Conservation (phyloP, 768 basidiomycete species). For the Boletus speciosus region DNA sequence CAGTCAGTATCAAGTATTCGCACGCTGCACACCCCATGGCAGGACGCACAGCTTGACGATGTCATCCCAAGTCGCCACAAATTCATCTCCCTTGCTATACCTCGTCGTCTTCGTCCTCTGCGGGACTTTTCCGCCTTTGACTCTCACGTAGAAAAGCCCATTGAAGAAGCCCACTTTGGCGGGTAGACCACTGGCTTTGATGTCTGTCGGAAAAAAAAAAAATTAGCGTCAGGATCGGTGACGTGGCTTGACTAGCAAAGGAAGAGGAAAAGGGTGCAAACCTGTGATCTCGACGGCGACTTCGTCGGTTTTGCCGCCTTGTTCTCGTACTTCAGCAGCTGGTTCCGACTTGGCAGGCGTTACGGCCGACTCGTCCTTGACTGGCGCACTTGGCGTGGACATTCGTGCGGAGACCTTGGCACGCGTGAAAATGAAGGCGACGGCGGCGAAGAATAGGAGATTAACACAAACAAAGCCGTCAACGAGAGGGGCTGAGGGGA, state of each 20-base stretch:
- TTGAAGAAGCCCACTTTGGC: constrained; percentile 30
- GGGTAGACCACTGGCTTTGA: constrained; percentile 34
- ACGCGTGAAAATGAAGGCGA: not conserved
- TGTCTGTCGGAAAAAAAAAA: constrained; percentile 16
- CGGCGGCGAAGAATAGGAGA: not conserved
- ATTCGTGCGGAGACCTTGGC: not conserved
- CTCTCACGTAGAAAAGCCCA: constrained; percentile 26
- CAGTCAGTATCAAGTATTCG: not conserved
- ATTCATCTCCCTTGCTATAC: constrained; percentile 25
- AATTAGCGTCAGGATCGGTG: not conserved
- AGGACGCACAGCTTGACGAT: constrained; percentile 25
- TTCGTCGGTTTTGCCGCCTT: constrained; percentile 10
- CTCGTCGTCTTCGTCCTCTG: constrained; percentile 27
- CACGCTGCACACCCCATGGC: not conserved
- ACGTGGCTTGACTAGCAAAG: not conserved
- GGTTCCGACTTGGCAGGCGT: not conserved
- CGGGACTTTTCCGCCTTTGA: constrained; percentile 28
- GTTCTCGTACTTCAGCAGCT: not conserved
- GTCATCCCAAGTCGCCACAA: constrained; percentile 29
- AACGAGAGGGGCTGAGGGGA: no score
- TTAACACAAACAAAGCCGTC: not conserved
- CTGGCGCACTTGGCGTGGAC: constrained; percentile 12
- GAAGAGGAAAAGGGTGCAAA: not conserved
- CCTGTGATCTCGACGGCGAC: constrained; percentile 30
- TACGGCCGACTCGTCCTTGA: not conserved